A percentile compares a stretch with the other conserved stretches of the same genome.
These are phyloP conservation scores for Fusarium staphyleae DNA, from an alignment of 2,329 filamentous ascomycete species.

Conservation along the genomic window DNA sequence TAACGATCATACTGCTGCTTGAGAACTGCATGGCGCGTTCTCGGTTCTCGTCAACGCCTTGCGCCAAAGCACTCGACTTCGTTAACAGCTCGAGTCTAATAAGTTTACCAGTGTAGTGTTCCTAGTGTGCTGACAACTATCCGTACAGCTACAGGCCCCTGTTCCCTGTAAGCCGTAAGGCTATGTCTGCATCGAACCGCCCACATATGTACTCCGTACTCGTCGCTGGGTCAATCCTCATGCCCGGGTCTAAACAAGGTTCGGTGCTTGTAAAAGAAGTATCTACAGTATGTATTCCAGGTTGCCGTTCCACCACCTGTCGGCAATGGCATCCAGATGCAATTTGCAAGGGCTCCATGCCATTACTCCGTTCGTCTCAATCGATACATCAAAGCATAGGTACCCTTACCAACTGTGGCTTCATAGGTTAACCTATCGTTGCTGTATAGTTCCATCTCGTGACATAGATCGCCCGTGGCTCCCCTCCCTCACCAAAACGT, in stretches of 20 bases:
- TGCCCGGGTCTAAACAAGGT: slow-evolving; percentile 6
- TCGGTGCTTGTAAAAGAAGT: neutral
- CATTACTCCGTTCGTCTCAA: neutral
- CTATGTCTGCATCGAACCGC: slow-evolving; percentile 33
- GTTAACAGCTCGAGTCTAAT: too few relatives aligned
- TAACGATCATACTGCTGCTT: too few relatives aligned
- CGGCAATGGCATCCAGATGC: neutral
- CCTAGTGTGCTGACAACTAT: slow-evolving; percentile 26
- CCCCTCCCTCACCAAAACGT: slow-evolving; percentile 33
- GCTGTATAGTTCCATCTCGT: slow-evolving; percentile 8
- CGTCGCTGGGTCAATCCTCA: slow-evolving; percentile 10
- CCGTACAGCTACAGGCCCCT: slow-evolving; percentile 26
- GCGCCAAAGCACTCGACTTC: too few relatives aligned
- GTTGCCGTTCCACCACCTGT: neutral
- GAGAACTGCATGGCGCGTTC: too few relatives aligned
- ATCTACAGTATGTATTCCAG: neutral
- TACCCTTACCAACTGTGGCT: too few relatives aligned
- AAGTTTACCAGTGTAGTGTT: too few relatives aligned
- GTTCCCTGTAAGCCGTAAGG: slow-evolving; percentile 30
- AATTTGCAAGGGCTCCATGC: neutral
- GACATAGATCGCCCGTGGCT: slow-evolving; percentile 27
- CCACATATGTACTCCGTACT: too few relatives aligned
- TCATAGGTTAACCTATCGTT: neutral
- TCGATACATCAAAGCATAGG: too few relatives aligned
- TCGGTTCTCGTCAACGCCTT: too few relatives aligned